Conservation (phyloP, 2,329 filamentous ascomycete species). For the Neocucurbitaria cava region DNA sequence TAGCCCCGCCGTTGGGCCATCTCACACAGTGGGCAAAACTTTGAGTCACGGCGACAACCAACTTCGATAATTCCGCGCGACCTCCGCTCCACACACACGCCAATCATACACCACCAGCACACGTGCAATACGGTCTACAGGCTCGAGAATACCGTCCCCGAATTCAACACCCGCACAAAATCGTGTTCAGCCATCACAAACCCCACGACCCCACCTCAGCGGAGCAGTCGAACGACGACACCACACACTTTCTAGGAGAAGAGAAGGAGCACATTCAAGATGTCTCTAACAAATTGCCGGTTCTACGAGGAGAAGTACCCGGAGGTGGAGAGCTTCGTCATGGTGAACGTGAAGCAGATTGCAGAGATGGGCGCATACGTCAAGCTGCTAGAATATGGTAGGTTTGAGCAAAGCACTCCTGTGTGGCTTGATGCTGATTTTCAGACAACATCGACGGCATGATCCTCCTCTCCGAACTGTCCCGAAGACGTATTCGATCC, state of each 20-base stretch:
- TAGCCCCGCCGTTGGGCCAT: conserved; percentile 23
- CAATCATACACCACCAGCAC: neutral
- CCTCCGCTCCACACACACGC: neutral
- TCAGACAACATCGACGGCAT: conserved; percentile 98
- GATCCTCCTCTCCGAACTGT: conserved; percentile 97
- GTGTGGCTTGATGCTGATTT: conserved; percentile 8
- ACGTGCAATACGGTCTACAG: neutral
- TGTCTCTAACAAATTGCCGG: conserved; percentile 95
- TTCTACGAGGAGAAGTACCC: conserved; percentile 98
- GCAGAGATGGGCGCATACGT: conserved; percentile 99
- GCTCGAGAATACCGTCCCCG: neutral
- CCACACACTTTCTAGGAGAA: conserved; percentile 9
- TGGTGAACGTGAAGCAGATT: conserved; percentile 99
- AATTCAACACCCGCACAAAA: neutral
- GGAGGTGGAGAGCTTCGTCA: conserved; percentile 99
- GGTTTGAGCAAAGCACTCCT: conserved; percentile 2
- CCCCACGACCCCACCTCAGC: conserved; percentile 12
- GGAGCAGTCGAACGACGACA: conserved; percentile 15
- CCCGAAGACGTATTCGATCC: conserved; percentile 95
- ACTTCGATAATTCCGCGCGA: conserved; percentile 7
- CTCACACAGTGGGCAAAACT: conserved; percentile 34
- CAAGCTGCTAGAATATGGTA: conserved; percentile 90
- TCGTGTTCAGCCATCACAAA: neutral
- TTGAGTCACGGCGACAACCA: conserved; percentile 28
- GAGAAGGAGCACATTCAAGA: conserved; percentile 57